Evolutionary conservation across 1,284 basidiomycete genomes (phyloP).

Genomic region (Prillingera fragicola): DNA sequence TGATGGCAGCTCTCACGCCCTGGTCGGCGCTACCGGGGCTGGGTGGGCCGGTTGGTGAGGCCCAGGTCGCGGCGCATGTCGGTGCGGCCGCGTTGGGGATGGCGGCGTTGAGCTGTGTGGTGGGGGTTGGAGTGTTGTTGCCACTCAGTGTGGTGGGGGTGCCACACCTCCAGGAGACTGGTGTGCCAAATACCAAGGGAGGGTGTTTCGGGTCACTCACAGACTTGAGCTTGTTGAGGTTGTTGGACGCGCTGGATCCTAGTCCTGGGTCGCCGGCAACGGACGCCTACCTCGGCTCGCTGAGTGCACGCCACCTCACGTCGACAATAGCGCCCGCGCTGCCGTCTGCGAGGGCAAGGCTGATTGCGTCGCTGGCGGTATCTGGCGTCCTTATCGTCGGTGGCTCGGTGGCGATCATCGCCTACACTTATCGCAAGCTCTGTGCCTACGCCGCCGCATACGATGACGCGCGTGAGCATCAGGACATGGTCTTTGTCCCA

Average conservation of each 20-base stretch:
- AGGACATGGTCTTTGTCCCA: constrained; percentile 61
- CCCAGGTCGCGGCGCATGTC: constrained; percentile 61
- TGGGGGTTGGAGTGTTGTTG: constrained; percentile 61
- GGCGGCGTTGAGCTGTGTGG: constrained; percentile 59
- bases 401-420: constrained; percentile 61
- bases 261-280: constrained; percentile 47
- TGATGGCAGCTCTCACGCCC: constrained; percentile 63
- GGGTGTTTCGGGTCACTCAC: constrained; percentile 64
- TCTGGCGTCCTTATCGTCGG: constrained; percentile 58
- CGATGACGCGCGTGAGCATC: constrained; percentile 59
- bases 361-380: constrained; percentile 63
- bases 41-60: constrained; percentile 60
- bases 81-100: constrained; percentile 62
- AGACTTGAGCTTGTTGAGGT: constrained; percentile 65
- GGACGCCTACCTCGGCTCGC: not conserved
- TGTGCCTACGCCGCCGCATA: constrained; percentile 58
- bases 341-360: constrained; percentile 49
- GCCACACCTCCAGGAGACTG: constrained; percentile 60
- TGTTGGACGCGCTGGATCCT: constrained; percentile 60
- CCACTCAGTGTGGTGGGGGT: constrained; percentile 64
- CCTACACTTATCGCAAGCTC: constrained; percentile 59
- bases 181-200: constrained; percentile 51
- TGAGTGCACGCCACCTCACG: constrained; percentile 14
- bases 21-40: constrained; percentile 62
- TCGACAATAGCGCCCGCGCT: constrained; percentile 50